Percentiles rank a stretch among this genome's conserved stretches.
Evolutionary conservation across 140 eudicot species (phyloP).

Genomic region (Anethum foeniculum): DNA sequence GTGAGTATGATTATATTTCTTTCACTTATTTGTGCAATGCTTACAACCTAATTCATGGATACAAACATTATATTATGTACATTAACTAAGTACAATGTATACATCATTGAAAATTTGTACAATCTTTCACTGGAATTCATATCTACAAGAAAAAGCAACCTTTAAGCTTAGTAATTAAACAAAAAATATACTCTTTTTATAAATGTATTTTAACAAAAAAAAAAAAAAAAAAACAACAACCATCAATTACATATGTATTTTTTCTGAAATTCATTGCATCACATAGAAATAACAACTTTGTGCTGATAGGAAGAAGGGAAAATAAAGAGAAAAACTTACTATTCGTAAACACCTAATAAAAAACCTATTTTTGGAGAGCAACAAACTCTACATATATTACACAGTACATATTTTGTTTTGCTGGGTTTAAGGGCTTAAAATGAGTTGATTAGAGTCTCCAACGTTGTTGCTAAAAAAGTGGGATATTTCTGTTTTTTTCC

Average conservation of each 20-base stretch:
- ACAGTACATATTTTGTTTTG: neutral
- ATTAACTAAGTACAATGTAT: neutral
- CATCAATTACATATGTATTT: too few relatives aligned
- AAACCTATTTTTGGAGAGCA: neutral
- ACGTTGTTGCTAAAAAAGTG: conserved; percentile 9
- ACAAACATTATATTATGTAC: too few relatives aligned
- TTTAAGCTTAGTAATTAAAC: neutral
- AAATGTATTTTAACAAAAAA: too few relatives aligned
- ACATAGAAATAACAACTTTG: too few relatives aligned
- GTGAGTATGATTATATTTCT: neutral
- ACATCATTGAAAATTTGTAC: neutral
- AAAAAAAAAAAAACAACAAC: neutral
- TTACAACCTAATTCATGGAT: too few relatives aligned
- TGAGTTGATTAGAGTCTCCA: neutral
- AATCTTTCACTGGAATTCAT: neutral
- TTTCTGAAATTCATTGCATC: too few relatives aligned
- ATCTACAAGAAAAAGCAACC: neutral
- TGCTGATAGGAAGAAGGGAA: neutral
- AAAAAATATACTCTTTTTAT: neutral
- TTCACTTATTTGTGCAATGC: too few relatives aligned
- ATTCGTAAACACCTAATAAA: neutral
- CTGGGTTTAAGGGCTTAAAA: neutral
- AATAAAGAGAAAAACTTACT: conserved; percentile 2
- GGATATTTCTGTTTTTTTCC: neutral
- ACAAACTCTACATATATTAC: neutral